Conservation (phyloP, 768 basidiomycete species). For the Krasilnikovozyma curviuscula region DNA sequence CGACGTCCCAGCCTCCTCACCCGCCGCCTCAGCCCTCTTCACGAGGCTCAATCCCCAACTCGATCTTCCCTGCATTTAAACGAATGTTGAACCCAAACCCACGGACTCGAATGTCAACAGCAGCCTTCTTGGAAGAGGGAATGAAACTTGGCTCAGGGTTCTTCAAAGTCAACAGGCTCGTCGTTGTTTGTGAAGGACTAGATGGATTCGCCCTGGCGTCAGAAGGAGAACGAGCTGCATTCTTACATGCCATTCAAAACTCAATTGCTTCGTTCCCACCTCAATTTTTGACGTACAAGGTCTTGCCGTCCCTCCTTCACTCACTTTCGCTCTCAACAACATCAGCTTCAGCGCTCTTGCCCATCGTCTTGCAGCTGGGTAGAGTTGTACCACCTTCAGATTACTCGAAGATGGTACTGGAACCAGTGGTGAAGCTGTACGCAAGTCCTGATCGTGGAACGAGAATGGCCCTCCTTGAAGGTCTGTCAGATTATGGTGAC, state of each 20-base stretch:
- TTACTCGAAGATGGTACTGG: slow-evolving; percentile 47
- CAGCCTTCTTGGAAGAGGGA: slow-evolving; percentile 60
- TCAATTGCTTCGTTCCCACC: slow-evolving; percentile 59
- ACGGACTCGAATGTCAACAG: slow-evolving; percentile 53
- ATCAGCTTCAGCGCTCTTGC: slow-evolving; percentile 6
- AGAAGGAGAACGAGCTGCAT: slow-evolving; percentile 54
- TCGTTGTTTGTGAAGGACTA: slow-evolving; percentile 63
- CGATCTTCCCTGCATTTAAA: slow-evolving; percentile 64
- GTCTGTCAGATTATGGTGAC: slow-evolving; percentile 61
- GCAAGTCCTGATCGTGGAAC: slow-evolving; percentile 80
- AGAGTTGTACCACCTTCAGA: slow-evolving; percentile 23
- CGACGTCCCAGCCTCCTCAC: slow-evolving; percentile 47
- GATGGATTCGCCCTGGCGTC: slow-evolving; percentile 64
- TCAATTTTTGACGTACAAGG: slow-evolving; percentile 62
- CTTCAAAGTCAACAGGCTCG: slow-evolving; percentile 60
- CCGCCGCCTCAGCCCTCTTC: slow-evolving; percentile 57
- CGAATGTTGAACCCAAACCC: slow-evolving; percentile 76
- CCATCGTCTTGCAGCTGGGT: slow-evolving; percentile 35
- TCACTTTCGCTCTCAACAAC: slow-evolving; percentile 18
- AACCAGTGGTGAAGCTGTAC: slow-evolving; percentile 64
- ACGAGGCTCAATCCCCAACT: slow-evolving; percentile 52
- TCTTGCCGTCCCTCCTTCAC: slow-evolving; percentile 59
- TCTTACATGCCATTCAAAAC: slow-evolving; percentile 62
- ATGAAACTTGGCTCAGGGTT: slow-evolving; percentile 56
- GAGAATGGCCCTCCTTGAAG: slow-evolving; percentile 81